Conservation (phyloP, 257 asterid genomes). For the Forsythia viridissima region DNA sequence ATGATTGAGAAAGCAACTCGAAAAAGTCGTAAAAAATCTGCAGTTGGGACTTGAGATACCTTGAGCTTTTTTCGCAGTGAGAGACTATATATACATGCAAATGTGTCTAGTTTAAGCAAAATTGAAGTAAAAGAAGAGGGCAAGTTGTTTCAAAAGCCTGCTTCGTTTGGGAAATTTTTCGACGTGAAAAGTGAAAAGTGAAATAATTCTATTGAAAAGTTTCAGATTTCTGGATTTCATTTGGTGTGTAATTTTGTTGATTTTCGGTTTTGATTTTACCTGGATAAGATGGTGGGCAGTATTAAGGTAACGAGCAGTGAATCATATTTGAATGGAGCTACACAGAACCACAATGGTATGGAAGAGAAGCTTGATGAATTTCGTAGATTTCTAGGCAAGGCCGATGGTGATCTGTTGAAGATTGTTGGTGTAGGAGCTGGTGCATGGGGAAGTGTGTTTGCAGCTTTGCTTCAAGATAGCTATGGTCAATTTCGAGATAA, state of each 20-base stretch:
- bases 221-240: conserved; percentile 7
- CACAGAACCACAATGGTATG: conserved; percentile 40
- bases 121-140: not conserved
- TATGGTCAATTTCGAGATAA: conserved; percentile 76
- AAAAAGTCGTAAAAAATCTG: not conserved
- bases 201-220: not conserved
- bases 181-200: not conserved
- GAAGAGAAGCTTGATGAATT: conserved; percentile 79
- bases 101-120: not conserved
- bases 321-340: conserved; percentile 45
- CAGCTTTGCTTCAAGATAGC: conserved; percentile 81
- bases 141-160: not conserved
- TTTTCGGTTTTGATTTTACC: conserved; percentile 21
- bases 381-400: conserved; percentile 55
- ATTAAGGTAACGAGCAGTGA: conserved; percentile 40
- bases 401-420: conserved; percentile 62
- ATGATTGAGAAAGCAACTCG: conserved; percentile 22
- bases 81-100: not conserved
- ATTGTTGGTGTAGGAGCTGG: conserved; percentile 91
- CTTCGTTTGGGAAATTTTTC: not conserved
- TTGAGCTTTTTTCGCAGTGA: conserved; percentile 11
- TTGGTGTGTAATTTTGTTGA: conserved; percentile 20
- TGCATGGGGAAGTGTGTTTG: conserved; percentile 92
- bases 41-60: conserved; percentile 29
- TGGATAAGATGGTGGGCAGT: conserved; percentile 72